Percentiles rank a stretch among this genome's conserved stretches.
phyloP scores from a whole-genome alignment of 1,139 yeast species.

The Debaryomyces singareniensis region DNA sequence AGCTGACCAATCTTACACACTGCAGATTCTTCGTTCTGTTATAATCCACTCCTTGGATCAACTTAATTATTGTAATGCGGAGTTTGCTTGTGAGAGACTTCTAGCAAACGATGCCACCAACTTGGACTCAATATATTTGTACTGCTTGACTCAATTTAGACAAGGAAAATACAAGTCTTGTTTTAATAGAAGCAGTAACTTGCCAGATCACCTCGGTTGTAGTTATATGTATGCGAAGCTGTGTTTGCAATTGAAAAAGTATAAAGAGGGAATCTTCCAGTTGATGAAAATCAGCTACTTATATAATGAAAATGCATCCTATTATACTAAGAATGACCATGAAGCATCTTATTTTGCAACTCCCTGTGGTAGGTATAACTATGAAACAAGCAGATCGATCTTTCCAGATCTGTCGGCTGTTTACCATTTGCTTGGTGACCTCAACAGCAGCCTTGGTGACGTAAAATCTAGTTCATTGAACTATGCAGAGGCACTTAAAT shows the following conservation, averaged over 20 bases:
- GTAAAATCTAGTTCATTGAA: slow-evolving; percentile 58
- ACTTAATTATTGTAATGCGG: slow-evolving; percentile 65
- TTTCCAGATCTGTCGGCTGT: slow-evolving; percentile 64
- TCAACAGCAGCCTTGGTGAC: slow-evolving; percentile 56
- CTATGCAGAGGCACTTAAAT: slow-evolving; percentile 61
- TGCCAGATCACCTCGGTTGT: slow-evolving; percentile 58
- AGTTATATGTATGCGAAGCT: slow-evolving; percentile 62
- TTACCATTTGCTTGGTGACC: slow-evolving; percentile 63
- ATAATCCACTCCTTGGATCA: slow-evolving; percentile 68
- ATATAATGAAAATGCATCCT: slow-evolving; percentile 27
- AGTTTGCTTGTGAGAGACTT: slow-evolving; percentile 73
- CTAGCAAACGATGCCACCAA: slow-evolving; percentile 48
- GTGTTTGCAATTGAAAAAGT: slow-evolving; percentile 51
- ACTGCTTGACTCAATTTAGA: slow-evolving; percentile 55
- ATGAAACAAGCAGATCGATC: slow-evolving; percentile 27
- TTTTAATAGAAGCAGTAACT: slow-evolving; percentile 38
- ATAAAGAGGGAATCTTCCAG: slow-evolving; percentile 59
- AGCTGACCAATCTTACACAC: slow-evolving; percentile 17
- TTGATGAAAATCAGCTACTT: slow-evolving; percentile 30
- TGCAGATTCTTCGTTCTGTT: slow-evolving; percentile 46
- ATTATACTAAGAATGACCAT: slow-evolving; percentile 1
- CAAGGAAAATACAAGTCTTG: slow-evolving; percentile 56
- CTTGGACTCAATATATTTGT: slow-evolving; percentile 54
- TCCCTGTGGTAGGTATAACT: slow-evolving; percentile 23
- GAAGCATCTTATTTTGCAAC: slow-evolving; percentile 16